A percentile compares a stretch with the other conserved stretches of the same genome.
Conservation (phyloP, 345 rosid genomes). For the Populus deltoides region DNA sequence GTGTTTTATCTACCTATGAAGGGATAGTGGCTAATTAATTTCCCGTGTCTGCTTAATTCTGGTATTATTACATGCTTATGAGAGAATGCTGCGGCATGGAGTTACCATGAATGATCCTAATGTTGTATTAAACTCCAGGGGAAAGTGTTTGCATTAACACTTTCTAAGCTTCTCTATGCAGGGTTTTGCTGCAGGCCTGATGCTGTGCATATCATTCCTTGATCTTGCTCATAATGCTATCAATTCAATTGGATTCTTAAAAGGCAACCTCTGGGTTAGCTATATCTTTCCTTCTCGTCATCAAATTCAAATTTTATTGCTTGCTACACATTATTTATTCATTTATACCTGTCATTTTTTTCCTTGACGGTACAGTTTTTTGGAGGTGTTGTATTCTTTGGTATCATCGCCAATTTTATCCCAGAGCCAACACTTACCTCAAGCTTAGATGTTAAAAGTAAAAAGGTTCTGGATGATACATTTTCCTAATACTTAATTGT, state of each 20-base stretch:
- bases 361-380: conserved; percentile 64
- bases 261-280: conserved; percentile 94
- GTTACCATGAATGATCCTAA: conserved; percentile 6
- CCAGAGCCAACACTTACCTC: conserved; percentile 79
- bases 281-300: conserved; percentile 17
- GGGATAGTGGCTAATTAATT: not conserved
- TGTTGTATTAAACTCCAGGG: not conserved
- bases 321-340: not conserved
- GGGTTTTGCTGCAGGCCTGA: conserved; percentile 98
- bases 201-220: conserved; percentile 95
- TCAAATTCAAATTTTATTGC: conserved; percentile 10
- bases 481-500: conserved; percentile 4
- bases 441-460: conserved; percentile 54
- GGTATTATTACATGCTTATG: not conserved
- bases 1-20: not conserved
- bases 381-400: conserved; percentile 89
- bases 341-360: conserved; percentile 16
- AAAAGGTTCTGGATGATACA: conserved; percentile 53
- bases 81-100: not conserved
- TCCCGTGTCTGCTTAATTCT: not conserved
- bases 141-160: conserved; percentile 5
- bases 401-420: conserved; percentile 71
- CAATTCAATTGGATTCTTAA: conserved; percentile 90
- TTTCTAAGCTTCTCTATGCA: conserved; percentile 36
- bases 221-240: conserved; percentile 98